These are phyloP conservation scores for Cucurbita argyrosperma DNA, from an alignment of 306 rosid species.

Conservation along the genomic window DNA sequence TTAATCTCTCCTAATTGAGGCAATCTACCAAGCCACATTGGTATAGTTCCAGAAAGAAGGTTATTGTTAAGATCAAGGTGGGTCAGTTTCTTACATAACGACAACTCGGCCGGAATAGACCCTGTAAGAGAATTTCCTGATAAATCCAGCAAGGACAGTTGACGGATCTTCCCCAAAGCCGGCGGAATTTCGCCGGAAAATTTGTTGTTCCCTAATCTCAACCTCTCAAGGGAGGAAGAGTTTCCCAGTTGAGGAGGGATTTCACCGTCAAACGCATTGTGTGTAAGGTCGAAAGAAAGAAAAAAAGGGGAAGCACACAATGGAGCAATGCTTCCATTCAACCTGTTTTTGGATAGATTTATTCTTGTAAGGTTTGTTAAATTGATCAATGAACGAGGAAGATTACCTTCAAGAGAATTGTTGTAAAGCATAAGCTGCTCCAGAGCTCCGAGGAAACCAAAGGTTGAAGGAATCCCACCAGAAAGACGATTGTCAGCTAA, in stretches of 20 bases:
- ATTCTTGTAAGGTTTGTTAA: constrained; percentile 62
- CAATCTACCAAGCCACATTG: constrained; percentile 69
- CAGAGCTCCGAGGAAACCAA: constrained; percentile 42
- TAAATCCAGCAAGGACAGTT: constrained; percentile 52
- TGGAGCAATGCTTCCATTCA: constrained; percentile 65
- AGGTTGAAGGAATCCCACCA: constrained; percentile 53
- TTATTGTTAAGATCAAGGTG: constrained; percentile 56
- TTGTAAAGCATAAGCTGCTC: constrained; percentile 82
- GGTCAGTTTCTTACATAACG: constrained; percentile 51
- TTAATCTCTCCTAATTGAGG: constrained; percentile 65
- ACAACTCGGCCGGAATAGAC: constrained; percentile 63
- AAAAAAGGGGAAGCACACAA: constrained; percentile 47
- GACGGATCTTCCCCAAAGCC: constrained; percentile 44
- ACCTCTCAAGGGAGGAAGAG: constrained; percentile 57
- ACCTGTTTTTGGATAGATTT: constrained; percentile 59
- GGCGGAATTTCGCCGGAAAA: constrained; percentile 65
- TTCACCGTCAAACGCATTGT: constrained; percentile 48
- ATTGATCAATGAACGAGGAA: constrained; percentile 45
- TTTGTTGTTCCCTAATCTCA: constrained; percentile 58
- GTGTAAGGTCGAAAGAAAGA: constrained; percentile 70
- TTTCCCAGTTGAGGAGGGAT: constrained; percentile 61
- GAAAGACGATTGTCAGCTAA: constrained; percentile 76
- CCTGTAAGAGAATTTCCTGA: constrained; percentile 68
- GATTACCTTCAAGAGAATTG: constrained; percentile 87
- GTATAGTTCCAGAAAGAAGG: constrained; percentile 47